Evolutionary conservation across 2,329 filamentous ascomycete genomes (phyloP).

Genomic region (Diaporthe nobilis): DNA sequence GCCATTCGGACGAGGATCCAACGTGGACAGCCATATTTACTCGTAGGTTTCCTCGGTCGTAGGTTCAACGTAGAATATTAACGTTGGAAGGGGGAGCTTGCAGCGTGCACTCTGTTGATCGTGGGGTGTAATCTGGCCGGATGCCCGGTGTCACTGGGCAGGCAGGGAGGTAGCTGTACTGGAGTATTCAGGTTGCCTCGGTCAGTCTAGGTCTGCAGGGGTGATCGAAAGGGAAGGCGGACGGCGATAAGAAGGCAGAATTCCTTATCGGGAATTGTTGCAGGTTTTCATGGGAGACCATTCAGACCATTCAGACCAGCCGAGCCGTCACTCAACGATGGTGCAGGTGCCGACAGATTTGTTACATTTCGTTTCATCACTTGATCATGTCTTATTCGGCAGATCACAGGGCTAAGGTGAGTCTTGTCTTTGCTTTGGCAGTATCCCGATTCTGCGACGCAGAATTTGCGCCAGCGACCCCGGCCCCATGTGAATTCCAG

Average conservation of each 20-base stretch:
- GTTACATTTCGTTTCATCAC: neutral
- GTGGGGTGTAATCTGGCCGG: slow-evolving; percentile 38
- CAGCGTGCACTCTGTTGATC: neutral
- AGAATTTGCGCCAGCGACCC: neutral
- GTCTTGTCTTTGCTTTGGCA: neutral
- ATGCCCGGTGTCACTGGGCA: slow-evolving; percentile 18
- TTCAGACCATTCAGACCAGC: neutral
- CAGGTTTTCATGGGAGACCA: slow-evolving; percentile 26
- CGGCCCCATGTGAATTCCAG: slow-evolving; percentile 30
- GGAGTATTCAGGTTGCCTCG: neutral
- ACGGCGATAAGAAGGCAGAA: slow-evolving; percentile 24
- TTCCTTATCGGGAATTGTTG: slow-evolving; percentile 28
- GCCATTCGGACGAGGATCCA: slow-evolving; percentile 78
- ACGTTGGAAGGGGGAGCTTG: neutral
- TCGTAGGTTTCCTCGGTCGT: neutral
- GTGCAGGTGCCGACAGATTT: neutral
- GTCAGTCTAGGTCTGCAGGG: neutral
- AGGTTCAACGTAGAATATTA: neutral
- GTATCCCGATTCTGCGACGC: neutral
- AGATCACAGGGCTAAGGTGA: slow-evolving; percentile 44
- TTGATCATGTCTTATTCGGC: slow-evolving; percentile 13
- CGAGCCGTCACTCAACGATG: slow-evolving; percentile 4
- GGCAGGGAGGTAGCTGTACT: neutral
- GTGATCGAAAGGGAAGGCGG: slow-evolving; percentile 17
- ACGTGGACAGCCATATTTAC: slow-evolving; percentile 68